Evolutionary conservation across 2,329 filamentous ascomycete species (phyloP), one percentile per base, ranked within the genome.

Genomic region (Raffaelea ambrosiae): DNA sequence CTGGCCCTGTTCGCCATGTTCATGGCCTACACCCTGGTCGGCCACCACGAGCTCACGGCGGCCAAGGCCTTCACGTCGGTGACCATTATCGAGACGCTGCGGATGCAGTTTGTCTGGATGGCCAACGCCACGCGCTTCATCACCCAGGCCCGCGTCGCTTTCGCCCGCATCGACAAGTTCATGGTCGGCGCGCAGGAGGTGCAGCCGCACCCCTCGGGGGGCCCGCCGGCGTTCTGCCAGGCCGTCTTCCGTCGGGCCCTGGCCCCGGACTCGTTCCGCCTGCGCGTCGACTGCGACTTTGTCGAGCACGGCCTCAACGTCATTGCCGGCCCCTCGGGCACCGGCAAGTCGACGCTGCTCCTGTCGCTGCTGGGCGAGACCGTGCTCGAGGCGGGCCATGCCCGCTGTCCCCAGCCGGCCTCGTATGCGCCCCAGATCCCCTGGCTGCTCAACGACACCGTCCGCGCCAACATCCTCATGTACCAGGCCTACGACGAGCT

Each of bases 61-160:
- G 72, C 76, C 16, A 66, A 74, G 38, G 77, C 76, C 11, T 81
- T 80, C 53, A 80, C 77, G 3, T 71, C 76, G 2, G 67, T 78
- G 9, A 70, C 67, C 7, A 65, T 81, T 7, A 68, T 78, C 54
- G 70, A 72, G 53, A 75, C 69, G 2, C 65, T 81, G 48, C 70
- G 76, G 14, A 63, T 67, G 46, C 58, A 59, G 23, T 57, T 69
- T 10, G 70, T 46, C 14, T 46, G 36, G 36, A 46, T 46, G 10
- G 44, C 44, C 16, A 46, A 67, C 1, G 65, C 65, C n/a, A 69
- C 68, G 35, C 54, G 63, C 19, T 69, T 72, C 16, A 74, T 75
- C 13, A 40, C 44, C 5, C 44, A 46, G 44, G 36, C 44, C 21
- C 44, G 44, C 4, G 61, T 79, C 26, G 44, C 44, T 23, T 46